Conservation (phyloP, 345 rosid genomes). For the Noccaea bulbosa region DNA sequence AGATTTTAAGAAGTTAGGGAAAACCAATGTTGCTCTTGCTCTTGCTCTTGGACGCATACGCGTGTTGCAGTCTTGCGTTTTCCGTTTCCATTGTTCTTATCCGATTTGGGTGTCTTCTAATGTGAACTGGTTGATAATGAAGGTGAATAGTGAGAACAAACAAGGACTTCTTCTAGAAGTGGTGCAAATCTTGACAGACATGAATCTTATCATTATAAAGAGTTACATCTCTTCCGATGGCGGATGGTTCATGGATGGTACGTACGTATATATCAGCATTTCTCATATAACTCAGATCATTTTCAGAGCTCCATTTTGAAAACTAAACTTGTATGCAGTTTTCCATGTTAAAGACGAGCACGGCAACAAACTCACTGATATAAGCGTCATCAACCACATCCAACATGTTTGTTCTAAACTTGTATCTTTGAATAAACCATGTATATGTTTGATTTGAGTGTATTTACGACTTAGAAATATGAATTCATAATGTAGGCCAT, state of each 20-base stretch:
- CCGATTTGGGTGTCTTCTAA: slow-evolving; percentile 6
- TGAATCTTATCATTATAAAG: slow-evolving; percentile 65
- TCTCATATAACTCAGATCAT: not conserved
- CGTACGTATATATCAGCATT: not conserved
- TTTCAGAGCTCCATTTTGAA: not conserved
- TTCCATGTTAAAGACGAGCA: slow-evolving; percentile 78
- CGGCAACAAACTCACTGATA: slow-evolving; percentile 69
- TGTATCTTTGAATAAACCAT: slow-evolving; percentile 11
- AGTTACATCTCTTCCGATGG: slow-evolving; percentile 79
- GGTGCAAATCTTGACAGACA: slow-evolving; percentile 74
- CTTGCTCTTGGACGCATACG: not conserved
- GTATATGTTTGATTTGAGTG: not conserved
- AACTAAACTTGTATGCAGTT: slow-evolving; percentile 48
- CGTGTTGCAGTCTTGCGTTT: not conserved
- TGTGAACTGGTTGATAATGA: slow-evolving; percentile 20
- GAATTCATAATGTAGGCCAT: slow-evolving; percentile 54
- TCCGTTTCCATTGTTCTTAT: slow-evolving; percentile 12
- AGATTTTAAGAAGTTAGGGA: not conserved
- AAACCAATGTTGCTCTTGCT: not conserved
- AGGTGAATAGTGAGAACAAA: slow-evolving; percentile 70
- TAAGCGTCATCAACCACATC: slow-evolving; percentile 58
- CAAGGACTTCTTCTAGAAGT: slow-evolving; percentile 80
- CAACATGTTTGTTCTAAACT: slow-evolving; percentile 50
- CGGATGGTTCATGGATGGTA: slow-evolving; percentile 91
- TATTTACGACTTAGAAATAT: not conserved